A percentile compares a stretch with the other conserved stretches of the same genome.
Evolutionary conservation across 2,329 filamentous ascomycete genomes (phyloP).

Genomic region (Epichloe gansuensis): DNA sequence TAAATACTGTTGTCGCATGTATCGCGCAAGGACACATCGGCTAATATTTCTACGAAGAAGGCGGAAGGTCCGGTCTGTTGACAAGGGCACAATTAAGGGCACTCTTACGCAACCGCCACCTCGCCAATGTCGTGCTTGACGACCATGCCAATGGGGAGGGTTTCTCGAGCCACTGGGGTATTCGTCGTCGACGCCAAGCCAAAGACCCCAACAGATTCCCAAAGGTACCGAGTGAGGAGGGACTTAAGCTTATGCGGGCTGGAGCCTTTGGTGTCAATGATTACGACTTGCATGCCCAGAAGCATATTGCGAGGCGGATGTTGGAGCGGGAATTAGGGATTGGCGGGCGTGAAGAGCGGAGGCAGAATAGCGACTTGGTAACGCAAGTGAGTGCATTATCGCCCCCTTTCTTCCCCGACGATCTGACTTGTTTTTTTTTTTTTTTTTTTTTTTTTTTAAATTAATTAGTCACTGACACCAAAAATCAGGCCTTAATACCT

Average conservation of each 20-base stretch:
- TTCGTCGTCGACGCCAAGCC: conserved; percentile 27
- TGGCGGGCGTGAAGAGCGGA: conserved; percentile 46
- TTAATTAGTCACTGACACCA: not conserved
- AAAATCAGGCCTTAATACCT: conserved; percentile 58
- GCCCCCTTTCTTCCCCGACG: too few species aligned
- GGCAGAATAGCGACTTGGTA: conserved; percentile 52
- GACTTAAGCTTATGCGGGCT: conserved; percentile 66
- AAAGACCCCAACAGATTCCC: conserved; percentile 55
- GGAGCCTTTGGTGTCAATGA: conserved; percentile 68
- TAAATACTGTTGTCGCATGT: conserved; percentile 7
- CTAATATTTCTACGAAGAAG: conserved; percentile 10
- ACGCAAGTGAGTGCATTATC: conserved; percentile 40
- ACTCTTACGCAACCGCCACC: conserved; percentile 26
- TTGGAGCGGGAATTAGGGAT: conserved; percentile 73
- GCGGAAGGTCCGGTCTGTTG: conserved; percentile 18
- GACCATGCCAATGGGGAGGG: conserved; percentile 26
- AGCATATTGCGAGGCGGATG: conserved; percentile 56
- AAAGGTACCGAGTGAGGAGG: conserved; percentile 71
- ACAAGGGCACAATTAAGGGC: conserved; percentile 27
- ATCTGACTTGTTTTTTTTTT: not conserved
- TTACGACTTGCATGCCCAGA: conserved; percentile 37
- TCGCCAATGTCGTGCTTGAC: conserved; percentile 24
- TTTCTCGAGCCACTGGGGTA: conserved; percentile 27
- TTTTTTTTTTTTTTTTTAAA: too few species aligned
- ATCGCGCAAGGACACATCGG: not conserved